Conservation (phyloP, 176 grass and related monocot species). For the Bonia amplexicaulis region DNA sequence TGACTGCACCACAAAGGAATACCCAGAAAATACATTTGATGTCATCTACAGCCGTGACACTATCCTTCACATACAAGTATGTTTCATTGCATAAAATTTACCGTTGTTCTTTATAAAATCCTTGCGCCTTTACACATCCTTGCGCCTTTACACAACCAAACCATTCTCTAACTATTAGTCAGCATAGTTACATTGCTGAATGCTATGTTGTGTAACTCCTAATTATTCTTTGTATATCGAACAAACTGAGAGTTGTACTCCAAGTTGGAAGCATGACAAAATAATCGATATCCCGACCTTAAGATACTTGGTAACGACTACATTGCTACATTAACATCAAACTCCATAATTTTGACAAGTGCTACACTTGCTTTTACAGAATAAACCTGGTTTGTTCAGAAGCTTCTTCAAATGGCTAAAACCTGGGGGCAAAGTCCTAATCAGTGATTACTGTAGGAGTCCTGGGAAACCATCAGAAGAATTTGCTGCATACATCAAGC, state of each 20-base stretch:
- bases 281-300: not conserved
- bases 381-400: constrained; percentile 80
- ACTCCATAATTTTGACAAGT: constrained; percentile 1
- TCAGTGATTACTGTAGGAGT: constrained; percentile 91
- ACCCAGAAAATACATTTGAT: constrained; percentile 67
- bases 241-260: not conserved
- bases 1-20: constrained; percentile 90
- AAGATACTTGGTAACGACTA: not conserved
- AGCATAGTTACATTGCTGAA: not conserved
- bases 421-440: constrained; percentile 86
- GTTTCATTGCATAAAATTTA: not conserved
- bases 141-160: not conserved
- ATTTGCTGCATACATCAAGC: constrained; percentile 74
- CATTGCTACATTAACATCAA: not conserved
- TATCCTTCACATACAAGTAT: constrained; percentile 94
- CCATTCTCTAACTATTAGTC: not conserved
- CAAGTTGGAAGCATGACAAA: not conserved
- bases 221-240: not conserved
- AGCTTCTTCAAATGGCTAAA: constrained; percentile 95
- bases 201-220: not conserved
- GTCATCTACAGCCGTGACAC: constrained; percentile 97
- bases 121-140: not conserved
- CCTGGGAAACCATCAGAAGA: constrained; percentile 66
- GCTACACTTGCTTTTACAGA: constrained; percentile 38
- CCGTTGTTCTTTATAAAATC: not conserved